These are phyloP conservation scores for Drosera spatulata DNA, from an alignment of 179 eudicot genomes.

Conservation along the genomic window DNA sequence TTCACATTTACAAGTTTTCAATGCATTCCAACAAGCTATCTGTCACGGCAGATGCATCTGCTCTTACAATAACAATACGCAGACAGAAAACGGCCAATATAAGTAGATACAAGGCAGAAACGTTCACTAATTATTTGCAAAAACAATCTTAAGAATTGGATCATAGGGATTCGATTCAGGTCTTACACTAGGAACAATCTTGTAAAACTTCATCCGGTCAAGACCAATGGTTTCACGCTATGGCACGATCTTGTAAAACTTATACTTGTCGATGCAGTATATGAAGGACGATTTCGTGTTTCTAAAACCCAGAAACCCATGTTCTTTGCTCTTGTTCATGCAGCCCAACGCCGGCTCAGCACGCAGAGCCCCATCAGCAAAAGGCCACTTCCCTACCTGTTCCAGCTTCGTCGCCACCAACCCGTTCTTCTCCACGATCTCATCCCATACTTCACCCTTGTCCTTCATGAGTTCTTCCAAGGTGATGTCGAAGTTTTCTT, in stretches of 20 bases:
- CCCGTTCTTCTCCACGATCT: slow-evolving; percentile 27
- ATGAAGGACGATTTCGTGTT: slow-evolving; percentile 18
- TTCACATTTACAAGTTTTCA: too few species aligned
- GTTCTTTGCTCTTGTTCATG: slow-evolving; percentile 35
- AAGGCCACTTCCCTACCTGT: slow-evolving; percentile 35
- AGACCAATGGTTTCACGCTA: too few species aligned
- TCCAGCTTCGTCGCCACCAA: slow-evolving; percentile 22
- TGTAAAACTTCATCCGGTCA: too few species aligned
- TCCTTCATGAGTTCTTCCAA: slow-evolving; percentile 36
- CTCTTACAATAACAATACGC: too few species aligned
- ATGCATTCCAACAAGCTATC: too few species aligned
- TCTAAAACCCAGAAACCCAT: slow-evolving; percentile 26
- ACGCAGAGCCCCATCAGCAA: slow-evolving; percentile 21
- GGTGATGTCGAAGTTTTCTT: slow-evolving; percentile 10
- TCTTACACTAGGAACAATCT: too few species aligned
- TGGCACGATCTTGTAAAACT: slow-evolving; percentile 23
- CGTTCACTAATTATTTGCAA: too few species aligned
- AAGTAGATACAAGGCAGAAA: too few species aligned
- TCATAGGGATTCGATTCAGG: too few species aligned
- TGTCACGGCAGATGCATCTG: too few species aligned
- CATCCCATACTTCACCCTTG: slow-evolving; percentile 30
- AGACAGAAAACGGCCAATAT: too few species aligned
- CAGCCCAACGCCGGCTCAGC: slow-evolving; percentile 8
- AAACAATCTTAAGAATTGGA: too few species aligned
- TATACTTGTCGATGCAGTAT: slow-evolving; percentile 28